Evolutionary conservation across 192 early-diverging fungal genomes (phyloP).

Genomic region (Backusella tuberculispora): DNA sequence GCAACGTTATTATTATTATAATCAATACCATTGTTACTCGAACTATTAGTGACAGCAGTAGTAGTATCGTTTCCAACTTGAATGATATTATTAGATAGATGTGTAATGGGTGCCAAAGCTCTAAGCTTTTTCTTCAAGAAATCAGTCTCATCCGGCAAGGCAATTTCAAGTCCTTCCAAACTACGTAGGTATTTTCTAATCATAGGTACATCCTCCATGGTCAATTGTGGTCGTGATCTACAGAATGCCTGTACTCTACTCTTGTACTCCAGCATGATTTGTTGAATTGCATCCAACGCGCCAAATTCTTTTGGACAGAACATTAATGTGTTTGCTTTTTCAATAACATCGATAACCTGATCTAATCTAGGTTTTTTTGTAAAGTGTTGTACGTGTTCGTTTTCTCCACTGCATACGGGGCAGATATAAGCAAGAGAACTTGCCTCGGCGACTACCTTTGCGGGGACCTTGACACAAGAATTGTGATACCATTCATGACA

Average conservation of each 20-base stretch:
- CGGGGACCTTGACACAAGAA: slow-evolving; percentile 54
- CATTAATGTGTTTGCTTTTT: slow-evolving; percentile 43
- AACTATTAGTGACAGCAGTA: background rate
- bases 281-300: slow-evolving; percentile 16
- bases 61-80: background rate
- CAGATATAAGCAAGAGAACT: slow-evolving; percentile 52
- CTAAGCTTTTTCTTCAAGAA: slow-evolving; percentile 44
- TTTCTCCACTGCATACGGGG: slow-evolving; percentile 50
- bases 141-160: slow-evolving; percentile 44
- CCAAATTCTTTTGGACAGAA: slow-evolving; percentile 47
- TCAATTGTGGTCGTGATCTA: slow-evolving; percentile 34
- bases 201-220: slow-evolving; percentile 33
- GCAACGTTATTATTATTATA: background rate
- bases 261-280: slow-evolving; percentile 14
- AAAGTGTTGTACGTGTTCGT: slow-evolving; percentile 31
- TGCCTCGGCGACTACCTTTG: slow-evolving; percentile 44
- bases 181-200: slow-evolving; percentile 44
- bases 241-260: slow-evolving; percentile 30
- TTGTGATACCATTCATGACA: slow-evolving; percentile 73
- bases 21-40: too few relatives aligned
- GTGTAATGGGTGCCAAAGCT: slow-evolving; percentile 23
- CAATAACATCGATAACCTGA: slow-evolving; percentile 41
- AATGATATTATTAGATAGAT: background rate
- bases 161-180: slow-evolving; percentile 47
- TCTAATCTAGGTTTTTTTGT: slow-evolving; percentile 41